Evolutionary conservation across 441 rosid genomes (phyloP), one percentile per base, ranked within the genome.

Genomic region (Gossypium schwendimanii): DNA sequence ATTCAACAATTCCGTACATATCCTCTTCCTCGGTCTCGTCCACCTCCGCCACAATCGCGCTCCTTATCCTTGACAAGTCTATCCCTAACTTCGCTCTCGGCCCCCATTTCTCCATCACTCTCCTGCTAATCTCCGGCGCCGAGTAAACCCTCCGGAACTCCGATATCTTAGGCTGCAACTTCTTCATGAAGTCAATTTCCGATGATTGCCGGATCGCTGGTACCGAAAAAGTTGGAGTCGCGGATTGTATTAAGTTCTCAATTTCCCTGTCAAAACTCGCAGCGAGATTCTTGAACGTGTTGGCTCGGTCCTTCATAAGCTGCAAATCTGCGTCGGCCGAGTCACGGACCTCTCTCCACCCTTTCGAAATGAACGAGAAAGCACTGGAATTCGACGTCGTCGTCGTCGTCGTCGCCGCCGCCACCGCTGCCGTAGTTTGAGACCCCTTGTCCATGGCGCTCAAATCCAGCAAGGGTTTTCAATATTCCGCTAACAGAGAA

Each of bases 271-370:
- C 97, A 76, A 92, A 89, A 20, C 96, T 85, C 4, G 85, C 86
- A 6, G 97, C 97, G 11, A 94, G 83, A 79, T 89, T 89, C 83
- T 86, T 90, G 75, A 94, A 87, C 8, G 97, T 87, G 53, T 87
- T 91, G 57, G 97, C 97, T 60, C 99, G 86, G 71, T 90, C 83
- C 20, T 85, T 77, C 85, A 94, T 89, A 79, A 92, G 77, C 77
- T 86, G 97, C 73, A 94, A 79, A 80, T 94, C 97, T 70, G 96
- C 99, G 76, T 87, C 97, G 0, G 97, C 93, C 18, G 97, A 94
- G 78, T 92, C 88, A 0, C 89, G 84, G 33, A 94, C 99, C 78
- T 91, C 97, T 28, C 90, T 82, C 97, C 94, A 94, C 28, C 99
- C 93, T 80, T 79, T 90, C 10, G 97, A 89, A 2, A 94, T 73